These are phyloP conservation scores for Tricholoma flavovirens DNA, from an alignment of 768 basidiomycete species.

Conservation along the genomic window DNA sequence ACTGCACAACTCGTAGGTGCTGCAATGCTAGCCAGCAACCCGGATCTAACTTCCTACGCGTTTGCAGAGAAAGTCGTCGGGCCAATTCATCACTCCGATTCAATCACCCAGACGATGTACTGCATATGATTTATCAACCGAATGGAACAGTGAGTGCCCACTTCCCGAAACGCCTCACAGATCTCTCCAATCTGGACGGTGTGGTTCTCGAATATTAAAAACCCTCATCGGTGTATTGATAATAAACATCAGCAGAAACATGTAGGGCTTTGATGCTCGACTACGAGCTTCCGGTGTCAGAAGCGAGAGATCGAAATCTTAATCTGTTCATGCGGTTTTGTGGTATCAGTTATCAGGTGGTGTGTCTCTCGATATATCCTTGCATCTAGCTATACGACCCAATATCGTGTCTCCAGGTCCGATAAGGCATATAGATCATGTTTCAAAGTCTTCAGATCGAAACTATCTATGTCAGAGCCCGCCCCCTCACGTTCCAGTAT, in stretches of 20 bases:
- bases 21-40: background rate
- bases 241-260: slow-evolving; percentile 22
- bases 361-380: too few species aligned
- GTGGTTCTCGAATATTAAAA: slow-evolving; percentile 12
- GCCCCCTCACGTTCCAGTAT: too few species aligned
- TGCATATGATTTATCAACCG: slow-evolving; percentile 43
- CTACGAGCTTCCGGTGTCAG: slow-evolving; percentile 32
- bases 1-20: slow-evolving; percentile 53
- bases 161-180: slow-evolving; percentile 48
- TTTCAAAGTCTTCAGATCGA: too few species aligned
- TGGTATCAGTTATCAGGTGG: slow-evolving; percentile 54
- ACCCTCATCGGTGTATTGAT: background rate
- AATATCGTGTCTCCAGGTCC: too few species aligned
- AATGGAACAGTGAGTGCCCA: slow-evolving; percentile 40
- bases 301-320: slow-evolving; percentile 41
- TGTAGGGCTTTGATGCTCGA: slow-evolving; percentile 31
- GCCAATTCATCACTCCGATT: slow-evolving; percentile 43
- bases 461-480: too few species aligned
- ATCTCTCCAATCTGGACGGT: slow-evolving; percentile 51
- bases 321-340: slow-evolving; percentile 53
- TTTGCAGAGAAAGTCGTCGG: slow-evolving; percentile 49
- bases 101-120: slow-evolving; percentile 31
- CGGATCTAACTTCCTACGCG: background rate
- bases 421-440: too few species aligned
- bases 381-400: too few species aligned